Percentiles rank a stretch among this genome's conserved stretches.
Evolutionary conservation across 2,329 filamentous ascomycete species (phyloP).

Genomic region (Alternaria infectoria): DNA sequence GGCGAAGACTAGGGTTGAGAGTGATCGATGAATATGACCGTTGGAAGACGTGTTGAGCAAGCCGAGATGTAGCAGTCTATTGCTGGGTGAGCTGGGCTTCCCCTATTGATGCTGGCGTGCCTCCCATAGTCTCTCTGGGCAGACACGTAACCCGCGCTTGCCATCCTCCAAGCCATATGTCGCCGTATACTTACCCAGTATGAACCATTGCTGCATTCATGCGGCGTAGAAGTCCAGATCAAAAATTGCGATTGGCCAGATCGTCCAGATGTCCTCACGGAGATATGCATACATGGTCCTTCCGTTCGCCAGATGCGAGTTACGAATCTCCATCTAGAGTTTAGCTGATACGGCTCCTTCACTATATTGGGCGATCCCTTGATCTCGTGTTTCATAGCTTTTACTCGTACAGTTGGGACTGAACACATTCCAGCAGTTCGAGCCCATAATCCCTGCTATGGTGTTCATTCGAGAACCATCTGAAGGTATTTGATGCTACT

Average conservation of each 20-base stretch:
- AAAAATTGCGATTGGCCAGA: not conserved
- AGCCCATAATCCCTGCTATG: not conserved
- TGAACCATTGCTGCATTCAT: not conserved
- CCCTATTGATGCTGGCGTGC: not conserved
- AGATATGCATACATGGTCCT: not conserved
- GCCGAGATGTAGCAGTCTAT: not conserved
- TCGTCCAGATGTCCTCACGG: not conserved
- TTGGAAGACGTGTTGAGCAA: not conserved
- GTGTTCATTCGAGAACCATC: not conserved
- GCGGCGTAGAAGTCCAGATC: not conserved
- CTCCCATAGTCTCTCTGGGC: not conserved
- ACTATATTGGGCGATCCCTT: not conserved
- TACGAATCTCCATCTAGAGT: not conserved
- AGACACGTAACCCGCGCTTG: not conserved
- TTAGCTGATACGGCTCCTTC: not conserved
- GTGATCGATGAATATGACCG: not conserved
- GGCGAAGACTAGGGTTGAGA: not conserved
- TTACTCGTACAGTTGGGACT: not conserved
- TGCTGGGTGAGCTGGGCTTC: not conserved
- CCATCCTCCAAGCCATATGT: not conserved
- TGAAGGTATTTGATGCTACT: not conserved
- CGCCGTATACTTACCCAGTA: not conserved
- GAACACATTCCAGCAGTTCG: not conserved
- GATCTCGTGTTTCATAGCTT: not conserved
- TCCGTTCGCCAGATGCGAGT: not conserved